Evolutionary conservation across 1,284 basidiomycete genomes (phyloP), one percentile per base, ranked within the genome.

Genomic region (Flammula alnicola): DNA sequence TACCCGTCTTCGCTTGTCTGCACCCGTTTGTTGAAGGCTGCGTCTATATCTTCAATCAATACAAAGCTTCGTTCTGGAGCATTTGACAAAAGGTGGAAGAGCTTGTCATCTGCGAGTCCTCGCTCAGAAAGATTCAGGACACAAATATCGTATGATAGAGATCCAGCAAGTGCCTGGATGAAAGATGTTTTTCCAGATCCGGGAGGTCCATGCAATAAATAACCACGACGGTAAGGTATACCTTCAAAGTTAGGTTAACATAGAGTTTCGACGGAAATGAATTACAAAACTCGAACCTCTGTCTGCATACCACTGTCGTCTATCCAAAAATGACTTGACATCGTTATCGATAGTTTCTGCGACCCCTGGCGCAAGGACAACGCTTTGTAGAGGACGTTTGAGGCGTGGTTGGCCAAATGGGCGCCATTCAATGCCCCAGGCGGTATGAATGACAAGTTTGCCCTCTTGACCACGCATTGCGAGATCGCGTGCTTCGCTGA

Each of bases 101-200:
- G 79, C 72, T 96, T 98, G 75, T 99, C 97, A 67, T 99, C 97
- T 25, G 93, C 92, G 43, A 99, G 79, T 0, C 97, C 97, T 47
- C 97, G 83, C 72, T 99, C 96, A 23, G 96, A 96, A 31, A 99
- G 81, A 69, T 99, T 99, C 40, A 99, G 78, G 20, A 99, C 72
- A 67, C 95, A 98, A 51, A 99, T 98, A 69, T 99, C 95, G 75
- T 98, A 98, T 48, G 84, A 87, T 22, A 99, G 73, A 12, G 86
- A 83, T 9, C 96, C 97, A 7, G 97, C 97, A 6, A 99, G 80
- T 3, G 97, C 95, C 67, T 98, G 95, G 59, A 99, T 99, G 73
- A 95, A 99, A 0, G 95, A 98, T 1, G 95, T 96, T 71, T 99
- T 99, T 47, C 97, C 97, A 0, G 94, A 97, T 16, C 97, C 97